Evolutionary conservation across 1,284 basidiomycete genomes (phyloP).

Genomic region (Cryptococcus sp.): DNA sequence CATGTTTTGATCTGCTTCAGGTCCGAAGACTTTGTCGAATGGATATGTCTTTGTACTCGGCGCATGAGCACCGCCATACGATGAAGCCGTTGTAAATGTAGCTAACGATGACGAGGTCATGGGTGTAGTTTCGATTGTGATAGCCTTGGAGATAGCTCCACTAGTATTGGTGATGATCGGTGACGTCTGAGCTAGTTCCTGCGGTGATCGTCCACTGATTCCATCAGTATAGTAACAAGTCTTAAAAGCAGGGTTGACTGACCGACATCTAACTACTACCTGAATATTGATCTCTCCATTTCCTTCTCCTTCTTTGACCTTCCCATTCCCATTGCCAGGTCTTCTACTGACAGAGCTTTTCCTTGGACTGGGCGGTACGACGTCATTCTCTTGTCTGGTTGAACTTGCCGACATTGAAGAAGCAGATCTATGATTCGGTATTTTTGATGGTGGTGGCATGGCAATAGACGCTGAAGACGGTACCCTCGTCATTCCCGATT

Average conservation of each 20-base stretch:
- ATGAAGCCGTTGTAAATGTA: slow-evolving; percentile 53
- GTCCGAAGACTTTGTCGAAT: slow-evolving; percentile 91
- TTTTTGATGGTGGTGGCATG: slow-evolving; percentile 28
- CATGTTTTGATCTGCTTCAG: slow-evolving; percentile 93
- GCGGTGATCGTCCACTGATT: slow-evolving; percentile 59
- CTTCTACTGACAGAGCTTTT: slow-evolving; percentile 2
- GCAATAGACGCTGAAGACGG: slow-evolving; percentile 25
- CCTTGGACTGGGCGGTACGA: slow-evolving; percentile 17
- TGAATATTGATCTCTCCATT: slow-evolving; percentile 63
- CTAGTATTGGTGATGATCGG: slow-evolving; percentile 73
- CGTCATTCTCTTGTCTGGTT: slow-evolving; percentile 3
- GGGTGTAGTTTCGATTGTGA: slow-evolving; percentile 67
- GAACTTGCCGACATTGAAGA: slow-evolving; percentile 13
- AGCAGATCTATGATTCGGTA: slow-evolving; percentile 17
- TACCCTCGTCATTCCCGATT: slow-evolving; percentile 9
- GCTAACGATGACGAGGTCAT: slow-evolving; percentile 22
- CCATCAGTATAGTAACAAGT: not conserved
- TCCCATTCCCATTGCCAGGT: slow-evolving; percentile 3
- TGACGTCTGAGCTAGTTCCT: slow-evolving; percentile 71
- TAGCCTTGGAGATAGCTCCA: slow-evolving; percentile 65
- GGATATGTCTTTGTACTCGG: slow-evolving; percentile 71
- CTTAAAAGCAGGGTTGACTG: slow-evolving; percentile 24
- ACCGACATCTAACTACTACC: slow-evolving; percentile 83
- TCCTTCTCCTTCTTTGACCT: slow-evolving; percentile 4
- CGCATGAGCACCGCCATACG: slow-evolving; percentile 42